Conservation (phyloP, 345 rosid species). For the Arabidopsis suecica region DNA sequence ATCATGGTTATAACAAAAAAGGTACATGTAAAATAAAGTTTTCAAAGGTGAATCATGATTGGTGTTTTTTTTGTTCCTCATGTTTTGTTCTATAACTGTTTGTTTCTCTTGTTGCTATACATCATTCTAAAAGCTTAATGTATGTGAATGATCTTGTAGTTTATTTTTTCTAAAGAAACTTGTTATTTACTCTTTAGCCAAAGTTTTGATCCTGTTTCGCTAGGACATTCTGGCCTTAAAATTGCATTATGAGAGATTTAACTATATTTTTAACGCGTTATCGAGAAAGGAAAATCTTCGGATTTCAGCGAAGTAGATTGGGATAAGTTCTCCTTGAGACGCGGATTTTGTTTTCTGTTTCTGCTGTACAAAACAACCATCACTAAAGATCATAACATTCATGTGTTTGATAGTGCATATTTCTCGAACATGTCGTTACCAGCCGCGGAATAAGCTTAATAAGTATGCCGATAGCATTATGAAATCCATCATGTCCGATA, state of each 20-base stretch:
- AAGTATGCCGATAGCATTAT: no score
- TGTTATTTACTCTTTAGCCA: background rate
- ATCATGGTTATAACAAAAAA: slow-evolving; percentile 12
- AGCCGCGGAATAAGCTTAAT: no score
- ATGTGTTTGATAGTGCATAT: no score
- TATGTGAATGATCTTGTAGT: slow-evolving; percentile 26
- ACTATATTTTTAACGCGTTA: no score
- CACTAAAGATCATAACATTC: no score
- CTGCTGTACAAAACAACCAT: no score
- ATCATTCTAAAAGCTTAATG: slow-evolving; percentile 1
- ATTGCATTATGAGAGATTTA: background rate
- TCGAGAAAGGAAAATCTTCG: no score
- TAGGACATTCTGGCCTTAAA: background rate
- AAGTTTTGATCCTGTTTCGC: background rate
- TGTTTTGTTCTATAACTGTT: slow-evolving; percentile 6
- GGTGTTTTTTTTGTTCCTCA: background rate
- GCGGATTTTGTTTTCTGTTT: background rate
- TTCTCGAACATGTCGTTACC: no score
- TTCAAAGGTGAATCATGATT: slow-evolving; percentile 13
- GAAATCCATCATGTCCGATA: no score
- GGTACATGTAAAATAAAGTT: slow-evolving; percentile 24
- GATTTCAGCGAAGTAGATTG: background rate
- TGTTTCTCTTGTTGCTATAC: slow-evolving; percentile 14
- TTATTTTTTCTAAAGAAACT: background rate
- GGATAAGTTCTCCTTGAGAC: background rate